A percentile compares a stretch with the other conserved stretches of the same genome.
Evolutionary conservation across 1,139 yeast genomes (phyloP).

Genomic region (Hemisphaericaspora xylanilytica): DNA sequence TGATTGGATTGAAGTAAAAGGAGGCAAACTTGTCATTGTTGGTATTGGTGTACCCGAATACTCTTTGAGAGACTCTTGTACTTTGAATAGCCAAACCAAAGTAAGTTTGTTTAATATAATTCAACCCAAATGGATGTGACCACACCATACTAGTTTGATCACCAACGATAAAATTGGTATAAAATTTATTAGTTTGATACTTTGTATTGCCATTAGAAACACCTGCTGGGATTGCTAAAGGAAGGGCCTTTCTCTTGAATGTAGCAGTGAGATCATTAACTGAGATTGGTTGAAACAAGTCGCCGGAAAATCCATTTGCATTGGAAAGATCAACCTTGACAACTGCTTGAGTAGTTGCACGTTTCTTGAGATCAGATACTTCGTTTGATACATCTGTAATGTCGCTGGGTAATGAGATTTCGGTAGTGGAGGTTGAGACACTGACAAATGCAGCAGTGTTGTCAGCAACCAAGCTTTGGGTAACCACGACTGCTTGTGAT

Average conservation of each 20-base stretch:
- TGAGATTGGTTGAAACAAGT: conserved; percentile 49
- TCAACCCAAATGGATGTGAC: conserved; percentile 80
- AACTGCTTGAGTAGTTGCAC: conserved; percentile 4
- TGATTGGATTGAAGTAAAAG: conserved; percentile 55
- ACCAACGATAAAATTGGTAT: conserved; percentile 70
- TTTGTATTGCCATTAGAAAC: conserved; percentile 48
- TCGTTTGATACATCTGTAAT: neutral
- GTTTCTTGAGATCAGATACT: neutral
- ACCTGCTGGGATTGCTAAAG: conserved; percentile 49
- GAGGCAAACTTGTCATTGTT: conserved; percentile 36
- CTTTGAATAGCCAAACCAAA: conserved; percentile 71
- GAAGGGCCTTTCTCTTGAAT: conserved; percentile 46
- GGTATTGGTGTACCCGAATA: conserved; percentile 56
- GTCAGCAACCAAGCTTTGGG: conserved; percentile 4
- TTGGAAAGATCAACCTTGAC: conserved; percentile 5
- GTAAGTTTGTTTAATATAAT: conserved; percentile 45
- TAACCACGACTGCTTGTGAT: conserved; percentile 6
- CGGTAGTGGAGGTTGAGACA: conserved; percentile 4
- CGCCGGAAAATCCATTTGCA: conserved; percentile 15
- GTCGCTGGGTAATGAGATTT: conserved; percentile 2
- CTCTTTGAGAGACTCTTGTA: conserved; percentile 52
- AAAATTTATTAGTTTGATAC: conserved; percentile 77
- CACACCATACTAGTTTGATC: conserved; percentile 62
- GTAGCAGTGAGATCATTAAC: conserved; percentile 48
- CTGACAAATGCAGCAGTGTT: conserved; percentile 3